These are phyloP conservation scores for Lichtheimia ornata DNA, from an alignment of 371 early-diverging fungal species.

Conservation along the genomic window DNA sequence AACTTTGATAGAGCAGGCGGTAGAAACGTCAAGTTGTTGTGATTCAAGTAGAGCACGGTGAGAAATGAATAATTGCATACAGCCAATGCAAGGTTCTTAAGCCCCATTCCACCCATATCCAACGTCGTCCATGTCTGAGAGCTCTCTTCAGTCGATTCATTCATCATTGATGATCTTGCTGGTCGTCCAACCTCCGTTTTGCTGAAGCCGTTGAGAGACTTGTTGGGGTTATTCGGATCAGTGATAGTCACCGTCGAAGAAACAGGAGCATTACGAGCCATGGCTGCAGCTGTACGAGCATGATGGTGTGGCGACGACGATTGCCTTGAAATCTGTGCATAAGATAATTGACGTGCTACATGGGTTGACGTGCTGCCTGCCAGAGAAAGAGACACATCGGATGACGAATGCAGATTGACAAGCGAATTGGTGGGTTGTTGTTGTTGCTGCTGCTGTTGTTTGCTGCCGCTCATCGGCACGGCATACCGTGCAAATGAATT, in stretches of 20 bases:
- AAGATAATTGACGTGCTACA: conserved; percentile 74
- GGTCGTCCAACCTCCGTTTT: conserved; percentile 26
- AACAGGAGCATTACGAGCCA: conserved; percentile 47
- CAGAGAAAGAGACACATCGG: conserved; percentile 4
- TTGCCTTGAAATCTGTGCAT: conserved; percentile 75
- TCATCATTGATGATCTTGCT: conserved; percentile 12
- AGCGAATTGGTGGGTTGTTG: conserved; percentile 6
- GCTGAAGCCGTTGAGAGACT: conserved; percentile 29
- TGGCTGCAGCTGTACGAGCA: conserved; percentile 80
- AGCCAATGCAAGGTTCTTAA: conserved; percentile 74
- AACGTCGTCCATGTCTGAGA: conserved; percentile 72
- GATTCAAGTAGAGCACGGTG: conserved; percentile 90
- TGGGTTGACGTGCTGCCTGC: conserved; percentile 39
- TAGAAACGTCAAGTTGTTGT: conserved; percentile 85
- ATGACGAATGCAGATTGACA: conserved; percentile 26
- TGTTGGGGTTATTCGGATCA: conserved; percentile 63
- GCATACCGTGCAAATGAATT: conserved; percentile 48
- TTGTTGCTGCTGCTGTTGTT: conserved; percentile 14
- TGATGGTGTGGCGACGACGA: conserved; percentile 87
- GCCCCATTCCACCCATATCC: conserved; percentile 93
- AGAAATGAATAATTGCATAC: conserved; percentile 84
- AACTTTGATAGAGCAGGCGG: conserved; percentile 76
- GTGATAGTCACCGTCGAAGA: conserved; percentile 61
- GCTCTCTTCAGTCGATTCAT: background rate
- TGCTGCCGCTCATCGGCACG: conserved; percentile 40